Percentiles rank a stretch among this genome's conserved stretches.
These are phyloP conservation scores for Naganishia sp. DNA, from an alignment of 1,284 basidiomycete species.

Conservation along the genomic window DNA sequence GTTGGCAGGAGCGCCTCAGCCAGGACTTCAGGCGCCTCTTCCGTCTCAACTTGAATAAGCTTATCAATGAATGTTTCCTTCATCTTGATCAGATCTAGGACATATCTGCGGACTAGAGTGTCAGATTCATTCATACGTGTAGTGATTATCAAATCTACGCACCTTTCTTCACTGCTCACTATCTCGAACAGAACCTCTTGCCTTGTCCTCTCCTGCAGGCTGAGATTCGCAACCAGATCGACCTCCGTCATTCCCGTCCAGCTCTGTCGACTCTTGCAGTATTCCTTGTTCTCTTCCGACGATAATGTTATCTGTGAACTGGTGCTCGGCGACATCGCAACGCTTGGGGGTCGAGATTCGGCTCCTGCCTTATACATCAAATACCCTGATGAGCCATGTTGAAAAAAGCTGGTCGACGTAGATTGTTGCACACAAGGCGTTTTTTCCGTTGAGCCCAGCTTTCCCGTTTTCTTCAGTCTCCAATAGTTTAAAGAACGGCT, in stretches of 20 bases:
- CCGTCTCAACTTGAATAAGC: slow-evolving; percentile 71
- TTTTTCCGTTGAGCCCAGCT: neutral
- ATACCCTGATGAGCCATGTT: slow-evolving; percentile 1
- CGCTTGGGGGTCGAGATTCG: neutral
- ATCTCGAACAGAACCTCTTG: slow-evolving; percentile 99
- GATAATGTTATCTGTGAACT: neutral
- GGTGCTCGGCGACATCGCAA: slow-evolving; percentile 3
- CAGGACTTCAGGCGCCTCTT: slow-evolving; percentile 53
- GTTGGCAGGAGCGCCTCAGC: slow-evolving; percentile 52
- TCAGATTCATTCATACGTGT: slow-evolving; percentile 2
- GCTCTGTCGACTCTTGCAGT: slow-evolving; percentile 66
- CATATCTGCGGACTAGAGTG: slow-evolving; percentile 67
- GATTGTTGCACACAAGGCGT: neutral
- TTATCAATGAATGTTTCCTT: slow-evolving; percentile 90
- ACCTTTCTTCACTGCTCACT: slow-evolving; percentile 94
- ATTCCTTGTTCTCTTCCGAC: slow-evolving; percentile 27
- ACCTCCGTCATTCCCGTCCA: slow-evolving; percentile 97
- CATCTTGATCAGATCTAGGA: slow-evolving; percentile 82
- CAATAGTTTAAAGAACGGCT: neutral
- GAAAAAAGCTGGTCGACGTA: neutral
- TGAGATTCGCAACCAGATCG: slow-evolving; percentile 89
- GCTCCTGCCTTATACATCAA: neutral
- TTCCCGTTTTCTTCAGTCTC: too few relatives aligned
- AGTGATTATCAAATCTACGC: slow-evolving; percentile 42
- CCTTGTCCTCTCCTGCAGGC: slow-evolving; percentile 86